Conservation (phyloP, 208 protist species). For the Leishmania tropica region DNA sequence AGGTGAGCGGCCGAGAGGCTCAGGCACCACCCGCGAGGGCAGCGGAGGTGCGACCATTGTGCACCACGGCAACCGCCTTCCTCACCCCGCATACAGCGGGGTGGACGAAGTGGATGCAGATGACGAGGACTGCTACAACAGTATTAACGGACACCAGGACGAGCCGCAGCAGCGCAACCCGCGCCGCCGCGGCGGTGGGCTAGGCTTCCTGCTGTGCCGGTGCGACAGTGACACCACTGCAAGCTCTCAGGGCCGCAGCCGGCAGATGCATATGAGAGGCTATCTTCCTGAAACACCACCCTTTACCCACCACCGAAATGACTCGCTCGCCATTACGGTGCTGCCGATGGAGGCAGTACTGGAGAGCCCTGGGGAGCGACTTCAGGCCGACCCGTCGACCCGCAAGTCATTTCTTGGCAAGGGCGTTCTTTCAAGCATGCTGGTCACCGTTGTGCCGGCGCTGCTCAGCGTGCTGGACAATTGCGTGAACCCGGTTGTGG, state of each 20-base stretch:
- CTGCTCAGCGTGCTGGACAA: constrained; percentile 53
- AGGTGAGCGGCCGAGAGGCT: background rate
- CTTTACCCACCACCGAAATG: background rate
- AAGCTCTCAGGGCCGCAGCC: constrained; percentile 1
- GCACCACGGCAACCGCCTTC: background rate
- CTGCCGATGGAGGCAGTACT: constrained; percentile 35
- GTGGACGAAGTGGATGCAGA: background rate
- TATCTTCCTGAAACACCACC: background rate
- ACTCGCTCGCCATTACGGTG: constrained; percentile 9
- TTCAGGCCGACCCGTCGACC: constrained; percentile 27
- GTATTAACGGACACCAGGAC: background rate
- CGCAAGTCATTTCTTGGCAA: constrained; percentile 38
- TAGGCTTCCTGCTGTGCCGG: constrained; percentile 18
- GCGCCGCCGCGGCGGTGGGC: background rate
- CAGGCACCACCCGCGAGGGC: background rate
- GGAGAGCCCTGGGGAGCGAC: constrained; percentile 28
- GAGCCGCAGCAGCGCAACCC: constrained; percentile 1
- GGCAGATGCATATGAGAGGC: background rate
- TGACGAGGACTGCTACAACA: background rate
- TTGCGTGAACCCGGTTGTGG: constrained; percentile 74
- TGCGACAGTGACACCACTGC: constrained; percentile 12
- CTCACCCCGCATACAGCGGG: background rate
- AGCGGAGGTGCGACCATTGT: background rate
- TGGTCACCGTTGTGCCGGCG: constrained; percentile 52
- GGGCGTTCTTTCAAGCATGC: constrained; percentile 37